A percentile compares a stretch with the other conserved stretches of the same genome.
phyloP scores from a whole-genome alignment of 768 basidiomycete species.

The Xerocomus potaroensis region DNA sequence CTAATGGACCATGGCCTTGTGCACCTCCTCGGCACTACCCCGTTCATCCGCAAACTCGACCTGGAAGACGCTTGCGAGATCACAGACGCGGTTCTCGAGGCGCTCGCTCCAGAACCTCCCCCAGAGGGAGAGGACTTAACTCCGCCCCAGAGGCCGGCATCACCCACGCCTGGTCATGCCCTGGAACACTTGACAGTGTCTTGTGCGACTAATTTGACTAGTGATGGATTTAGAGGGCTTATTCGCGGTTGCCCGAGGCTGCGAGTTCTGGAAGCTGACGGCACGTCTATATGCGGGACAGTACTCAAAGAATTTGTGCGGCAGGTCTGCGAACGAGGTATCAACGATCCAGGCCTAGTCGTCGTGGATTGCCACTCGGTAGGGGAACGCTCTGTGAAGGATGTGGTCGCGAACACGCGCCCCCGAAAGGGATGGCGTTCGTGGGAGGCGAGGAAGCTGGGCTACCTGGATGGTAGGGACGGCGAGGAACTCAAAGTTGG shows the following conservation, averaged over 20 bases:
- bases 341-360: conserved; percentile 52
- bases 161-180: conserved; percentile 54
- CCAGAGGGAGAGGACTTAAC: not conserved
- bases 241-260: conserved; percentile 61
- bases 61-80: conserved; percentile 80
- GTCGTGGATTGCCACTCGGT: conserved; percentile 76
- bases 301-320: conserved; percentile 68
- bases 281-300: conserved; percentile 61
- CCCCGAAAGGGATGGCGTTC: conserved; percentile 71
- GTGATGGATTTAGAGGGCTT: conserved; percentile 59
- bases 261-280: conserved; percentile 70
- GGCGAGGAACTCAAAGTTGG: conserved; percentile 61
- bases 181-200: conserved; percentile 74
- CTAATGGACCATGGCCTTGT: conserved; percentile 73
- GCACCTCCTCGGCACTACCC: conserved; percentile 63
- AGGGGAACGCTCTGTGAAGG: conserved; percentile 57
- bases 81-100: conserved; percentile 64
- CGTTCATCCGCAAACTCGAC: conserved; percentile 70
- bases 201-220: conserved; percentile 57
- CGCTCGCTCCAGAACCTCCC: conserved; percentile 48
- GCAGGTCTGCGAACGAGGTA: conserved; percentile 44
- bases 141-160: conserved; percentile 10
- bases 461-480: conserved; percentile 69
- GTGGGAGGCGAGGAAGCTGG: conserved; percentile 66
- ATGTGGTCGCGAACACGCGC: conserved; percentile 53